A percentile compares a stretch with the other conserved stretches of the same genome.
phyloP scores from a whole-genome alignment of 768 basidiomycete species.

The Tulasnella calospora region DNA sequence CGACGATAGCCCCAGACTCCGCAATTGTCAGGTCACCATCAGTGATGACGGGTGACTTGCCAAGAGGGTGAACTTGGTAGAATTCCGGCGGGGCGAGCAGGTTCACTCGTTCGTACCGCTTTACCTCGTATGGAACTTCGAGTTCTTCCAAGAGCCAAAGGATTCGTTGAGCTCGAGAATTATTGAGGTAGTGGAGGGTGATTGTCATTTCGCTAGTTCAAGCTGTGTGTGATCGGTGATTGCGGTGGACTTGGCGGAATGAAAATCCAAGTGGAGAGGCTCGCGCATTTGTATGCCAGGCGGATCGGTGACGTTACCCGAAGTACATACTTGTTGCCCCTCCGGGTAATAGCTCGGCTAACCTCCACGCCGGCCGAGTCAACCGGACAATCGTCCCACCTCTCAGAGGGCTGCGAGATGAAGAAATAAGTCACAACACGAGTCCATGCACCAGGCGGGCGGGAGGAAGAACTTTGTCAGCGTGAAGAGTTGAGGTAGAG shows the following conservation, averaged over 20 bases:
- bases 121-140: conserved; percentile 44
- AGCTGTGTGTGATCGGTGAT: background rate
- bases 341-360: background rate
- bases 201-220: background rate
- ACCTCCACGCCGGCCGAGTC: background rate
- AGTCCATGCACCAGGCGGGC: background rate
- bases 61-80: conserved; percentile 42
- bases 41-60: conserved; percentile 47
- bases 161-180: conserved; percentile 34
- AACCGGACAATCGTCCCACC: background rate
- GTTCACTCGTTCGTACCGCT: conserved; percentile 39
- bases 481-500: too few species aligned
- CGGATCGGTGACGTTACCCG: background rate
- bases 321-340: background rate
- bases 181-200: conserved; percentile 30
- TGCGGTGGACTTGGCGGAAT: too few species aligned
- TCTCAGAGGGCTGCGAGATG: background rate
- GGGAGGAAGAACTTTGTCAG: background rate
- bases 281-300: background rate
- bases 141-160: conserved; percentile 46
- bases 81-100: conserved; percentile 40
- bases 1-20: conserved; percentile 46
- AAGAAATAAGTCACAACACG: background rate
- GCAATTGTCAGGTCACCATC: conserved; percentile 45
- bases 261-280: too few species aligned